Evolutionary conservation across 2,329 filamentous ascomycete genomes (phyloP), one percentile per base, ranked within the genome.

Genomic region (Penicillium hesseltinei): DNA sequence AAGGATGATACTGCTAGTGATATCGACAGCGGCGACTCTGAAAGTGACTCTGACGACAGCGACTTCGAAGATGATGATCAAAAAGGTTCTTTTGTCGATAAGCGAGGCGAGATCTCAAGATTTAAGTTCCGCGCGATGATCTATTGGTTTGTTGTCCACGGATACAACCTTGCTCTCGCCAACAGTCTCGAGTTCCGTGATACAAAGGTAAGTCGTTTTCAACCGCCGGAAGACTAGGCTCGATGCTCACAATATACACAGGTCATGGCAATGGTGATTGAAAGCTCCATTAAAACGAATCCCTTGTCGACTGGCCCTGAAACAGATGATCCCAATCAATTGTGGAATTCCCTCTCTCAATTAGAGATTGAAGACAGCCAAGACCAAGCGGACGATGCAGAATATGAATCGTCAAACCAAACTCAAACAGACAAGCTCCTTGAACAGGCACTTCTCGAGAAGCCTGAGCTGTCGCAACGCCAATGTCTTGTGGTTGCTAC

Each of bases 111-210:
- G 15, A 56, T 48, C 46, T 58, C 57, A 2, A 65, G 67, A 38
- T 63, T 68, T 17, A 70, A 67, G 5, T 70, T 80, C 25, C 75
- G 82, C 35, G 68, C 71, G 5, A 77, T 85, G 66, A 84, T 88
- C 39, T 78, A 81, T 54, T 78, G 75, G 56, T 81, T 89, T 57
- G 78, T 85, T 51, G 69, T 67, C 0, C 73, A 75, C n/a, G 82
- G 84, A 0, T 84, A 82, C 67, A 88, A 85, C 65, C 77, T 88
- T 6, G 85, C 84, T 1, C 73, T 90, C 25, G 78, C 90, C 43
- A 87, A 90, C 58, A 82, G 80, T 35, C 69, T 89, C 11, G 81
- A 86, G 51, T 88, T 84, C 64, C 74, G 77, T 48, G 87, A 88
- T 66, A 87, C 85, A 1, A 89, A 88, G 71, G 83, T 84, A 63